Evolutionary conservation across 805 yeast species (phyloP).

Genomic region (Torulaspora indica): DNA sequence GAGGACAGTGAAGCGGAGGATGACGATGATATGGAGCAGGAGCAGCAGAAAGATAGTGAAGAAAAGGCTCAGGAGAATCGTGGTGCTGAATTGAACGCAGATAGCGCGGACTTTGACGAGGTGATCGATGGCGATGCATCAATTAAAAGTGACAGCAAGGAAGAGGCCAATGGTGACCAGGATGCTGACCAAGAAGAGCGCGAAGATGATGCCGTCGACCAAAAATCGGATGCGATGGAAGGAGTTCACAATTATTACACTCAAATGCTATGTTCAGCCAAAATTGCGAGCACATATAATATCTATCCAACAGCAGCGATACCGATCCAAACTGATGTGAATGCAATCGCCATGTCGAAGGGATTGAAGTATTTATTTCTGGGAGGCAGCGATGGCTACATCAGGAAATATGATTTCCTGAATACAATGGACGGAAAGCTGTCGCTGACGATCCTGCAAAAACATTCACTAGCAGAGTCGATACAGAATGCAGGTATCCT

Average conservation of each 20-base stretch:
- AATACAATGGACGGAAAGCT: conserved; percentile 82
- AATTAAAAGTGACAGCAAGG: conserved; percentile 14
- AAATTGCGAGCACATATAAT: conserved; percentile 54
- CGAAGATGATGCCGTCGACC: conserved; percentile 25
- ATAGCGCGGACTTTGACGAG: conserved; percentile 18
- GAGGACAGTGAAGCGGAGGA: no score
- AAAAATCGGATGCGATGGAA: conserved; percentile 24
- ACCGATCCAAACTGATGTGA: conserved; percentile 74
- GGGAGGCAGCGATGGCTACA: conserved; percentile 94
- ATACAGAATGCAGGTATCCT: conserved; percentile 80
- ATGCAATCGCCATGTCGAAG: conserved; percentile 67
- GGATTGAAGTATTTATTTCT: conserved; percentile 85
- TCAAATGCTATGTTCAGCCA: conserved; percentile 42
- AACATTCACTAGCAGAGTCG: conserved; percentile 82
- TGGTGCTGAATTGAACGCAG: conserved; percentile 24
- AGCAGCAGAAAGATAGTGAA: conserved; percentile 17
- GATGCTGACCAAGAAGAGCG: conserved; percentile 20
- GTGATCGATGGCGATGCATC: conserved; percentile 12
- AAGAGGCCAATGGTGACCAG: conserved; percentile 18
- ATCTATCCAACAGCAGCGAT: conserved; percentile 84
- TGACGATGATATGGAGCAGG: conserved; percentile 12
- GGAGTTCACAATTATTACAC: conserved; percentile 33
- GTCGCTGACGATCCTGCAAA: conserved; percentile 85
- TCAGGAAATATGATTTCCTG: conserved; percentile 81
- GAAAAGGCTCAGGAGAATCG: conserved; percentile 18